Percentiles rank a stretch among this genome's conserved stretches.
These are phyloP conservation scores for Talaromyces atroroseus DNA, from an alignment of 2,329 filamentous ascomycete species.

Conservation along the genomic window DNA sequence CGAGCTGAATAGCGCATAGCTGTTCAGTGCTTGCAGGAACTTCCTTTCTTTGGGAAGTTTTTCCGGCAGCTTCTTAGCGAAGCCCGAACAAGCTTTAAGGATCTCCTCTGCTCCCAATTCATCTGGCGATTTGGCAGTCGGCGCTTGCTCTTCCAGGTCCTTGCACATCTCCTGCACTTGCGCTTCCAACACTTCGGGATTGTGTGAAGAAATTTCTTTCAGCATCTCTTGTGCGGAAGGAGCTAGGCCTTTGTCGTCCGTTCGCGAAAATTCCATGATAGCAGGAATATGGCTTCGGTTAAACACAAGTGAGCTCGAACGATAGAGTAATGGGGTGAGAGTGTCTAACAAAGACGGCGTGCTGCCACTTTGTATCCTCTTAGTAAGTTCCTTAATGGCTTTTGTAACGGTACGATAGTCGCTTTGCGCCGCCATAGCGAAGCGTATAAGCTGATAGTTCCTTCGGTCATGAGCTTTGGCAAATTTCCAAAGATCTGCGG, in stretches of 20 bases:
- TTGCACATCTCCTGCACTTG: conserved; percentile 90
- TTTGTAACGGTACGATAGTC: conserved; percentile 89
- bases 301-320: conserved; percentile 77
- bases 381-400: conserved; percentile 83
- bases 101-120: conserved; percentile 77
- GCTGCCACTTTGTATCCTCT: conserved; percentile 65
- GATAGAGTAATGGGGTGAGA: conserved; percentile 74
- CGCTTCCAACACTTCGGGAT: conserved; percentile 85
- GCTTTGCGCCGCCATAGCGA: conserved; percentile 74
- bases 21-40: conserved; percentile 73
- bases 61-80: conserved; percentile 75
- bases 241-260: conserved; percentile 72
- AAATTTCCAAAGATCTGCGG: conserved; percentile 79
- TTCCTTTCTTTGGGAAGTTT: conserved; percentile 78
- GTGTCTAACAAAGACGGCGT: conserved; percentile 67
- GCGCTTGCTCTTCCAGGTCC: conserved; percentile 74
- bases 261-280: conserved; percentile 82
- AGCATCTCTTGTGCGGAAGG: conserved; percentile 79
- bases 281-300: conserved; percentile 90
- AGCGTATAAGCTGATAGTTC: conserved; percentile 82
- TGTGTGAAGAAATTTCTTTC: conserved; percentile 83
- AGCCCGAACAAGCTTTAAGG: conserved; percentile 87
- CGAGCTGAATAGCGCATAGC: conserved; percentile 75
- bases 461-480: conserved; percentile 86
- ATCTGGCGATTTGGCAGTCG: conserved; percentile 61